Percentiles rank a stretch among this genome's conserved stretches.
phyloP scores from a whole-genome alignment of 2,329 filamentous ascomycete species.

The Penicillium sp. region DNA sequence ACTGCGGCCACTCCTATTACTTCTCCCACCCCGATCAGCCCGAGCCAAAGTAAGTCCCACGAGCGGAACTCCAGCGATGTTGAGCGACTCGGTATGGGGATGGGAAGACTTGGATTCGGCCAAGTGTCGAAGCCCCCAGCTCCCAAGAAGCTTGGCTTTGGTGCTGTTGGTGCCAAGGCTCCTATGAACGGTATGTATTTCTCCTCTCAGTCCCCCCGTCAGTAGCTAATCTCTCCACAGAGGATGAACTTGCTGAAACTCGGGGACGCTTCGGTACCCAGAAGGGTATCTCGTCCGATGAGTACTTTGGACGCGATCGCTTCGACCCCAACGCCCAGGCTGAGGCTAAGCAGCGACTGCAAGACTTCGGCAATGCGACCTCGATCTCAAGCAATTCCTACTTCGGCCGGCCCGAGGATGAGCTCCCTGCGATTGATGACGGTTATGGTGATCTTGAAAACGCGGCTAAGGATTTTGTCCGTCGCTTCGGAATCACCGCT shows the following conservation, averaged over 20 bases:
- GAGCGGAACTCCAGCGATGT: slow-evolving; percentile 73
- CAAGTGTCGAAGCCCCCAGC: slow-evolving; percentile 66
- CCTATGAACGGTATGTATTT: slow-evolving; percentile 65
- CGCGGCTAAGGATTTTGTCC: slow-evolving; percentile 94
- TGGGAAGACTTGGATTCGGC: slow-evolving; percentile 83
- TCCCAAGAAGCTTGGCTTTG: slow-evolving; percentile 85
- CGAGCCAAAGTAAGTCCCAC: slow-evolving; percentile 57
- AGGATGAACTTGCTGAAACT: slow-evolving; percentile 81
- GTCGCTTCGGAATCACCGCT: slow-evolving; percentile 92
- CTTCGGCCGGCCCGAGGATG: slow-evolving; percentile 90
- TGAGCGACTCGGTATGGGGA: slow-evolving; percentile 87
- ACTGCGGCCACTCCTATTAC: slow-evolving; percentile 65
- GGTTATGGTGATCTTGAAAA: slow-evolving; percentile 86
- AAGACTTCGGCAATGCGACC: slow-evolving; percentile 90
- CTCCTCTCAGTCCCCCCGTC: not conserved
- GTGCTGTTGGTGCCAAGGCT: slow-evolving; percentile 77
- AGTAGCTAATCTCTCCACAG: slow-evolving; percentile 37
- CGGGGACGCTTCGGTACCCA: slow-evolving; percentile 87
- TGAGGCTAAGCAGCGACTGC: slow-evolving; percentile 84
- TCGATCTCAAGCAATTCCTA: slow-evolving; percentile 96
- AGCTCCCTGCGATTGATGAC: slow-evolving; percentile 68
- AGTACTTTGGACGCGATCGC: slow-evolving; percentile 91
- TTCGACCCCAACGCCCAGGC: slow-evolving; percentile 80
- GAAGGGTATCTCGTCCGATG: slow-evolving; percentile 96
- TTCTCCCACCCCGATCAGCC: slow-evolving; percentile 76